phyloP scores from a whole-genome alignment of 2,329 filamentous ascomycete genomes.

The Fusarium mexicanum region DNA sequence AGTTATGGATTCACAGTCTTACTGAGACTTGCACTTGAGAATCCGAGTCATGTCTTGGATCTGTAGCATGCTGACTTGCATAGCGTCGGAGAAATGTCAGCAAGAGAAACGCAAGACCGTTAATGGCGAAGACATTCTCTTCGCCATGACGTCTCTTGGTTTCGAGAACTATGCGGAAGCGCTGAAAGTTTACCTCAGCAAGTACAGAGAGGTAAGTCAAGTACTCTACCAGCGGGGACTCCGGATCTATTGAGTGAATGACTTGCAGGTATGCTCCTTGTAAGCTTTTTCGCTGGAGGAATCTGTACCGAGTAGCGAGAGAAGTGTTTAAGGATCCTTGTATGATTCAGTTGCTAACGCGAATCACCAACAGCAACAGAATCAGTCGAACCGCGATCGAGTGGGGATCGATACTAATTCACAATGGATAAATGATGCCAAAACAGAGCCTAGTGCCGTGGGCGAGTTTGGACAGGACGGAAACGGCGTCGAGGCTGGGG shows the following conservation, averaged over 20 bases:
- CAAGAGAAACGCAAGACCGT: constrained; percentile 99
- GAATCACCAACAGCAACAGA: constrained; percentile 50
- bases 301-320: background rate
- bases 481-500: constrained; percentile 52
- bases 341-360: constrained; percentile 7
- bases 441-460: constrained; percentile 43
- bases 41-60: constrained; percentile 29
- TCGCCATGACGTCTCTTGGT: constrained; percentile 97
- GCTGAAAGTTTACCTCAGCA: constrained; percentile 95
- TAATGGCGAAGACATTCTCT: constrained; percentile 97
- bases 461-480: constrained; percentile 58
- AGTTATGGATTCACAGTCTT: constrained; percentile 47
- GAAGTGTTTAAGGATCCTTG: background rate
- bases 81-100: constrained; percentile 98
- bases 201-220: constrained; percentile 92
- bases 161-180: constrained; percentile 99
- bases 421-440: constrained; percentile 48
- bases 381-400: constrained; percentile 53
- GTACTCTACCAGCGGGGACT: background rate
- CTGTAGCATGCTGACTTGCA: constrained; percentile 39
- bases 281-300: background rate
- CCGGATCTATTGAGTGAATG: background rate
- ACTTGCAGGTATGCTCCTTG: background rate
- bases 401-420: constrained; percentile 48
- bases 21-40: constrained; percentile 13